Evolutionary conservation across 495 filamentous ascomycete genomes (phyloP).

Genomic region (Niebla homalea): DNA sequence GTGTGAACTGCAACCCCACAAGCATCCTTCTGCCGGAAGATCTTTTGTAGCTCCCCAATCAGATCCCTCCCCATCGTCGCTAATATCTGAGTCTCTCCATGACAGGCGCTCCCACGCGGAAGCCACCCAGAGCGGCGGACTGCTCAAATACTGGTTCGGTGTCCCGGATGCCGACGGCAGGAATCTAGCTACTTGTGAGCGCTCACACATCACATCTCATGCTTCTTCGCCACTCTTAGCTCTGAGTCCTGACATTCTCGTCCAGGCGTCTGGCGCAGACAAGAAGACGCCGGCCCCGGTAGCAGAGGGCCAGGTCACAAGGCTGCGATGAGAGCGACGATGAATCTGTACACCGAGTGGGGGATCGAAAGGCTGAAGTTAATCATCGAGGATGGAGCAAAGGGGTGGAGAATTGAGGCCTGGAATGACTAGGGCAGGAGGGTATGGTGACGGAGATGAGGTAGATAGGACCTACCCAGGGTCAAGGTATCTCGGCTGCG

Average conservation of each 20-base stretch:
- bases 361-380: constrained; percentile 11
- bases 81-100: too few species aligned
- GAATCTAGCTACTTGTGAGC: constrained; percentile 62
- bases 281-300: constrained; percentile 55
- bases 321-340: constrained; percentile 13
- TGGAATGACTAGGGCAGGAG: constrained; percentile 3
- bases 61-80: too few species aligned
- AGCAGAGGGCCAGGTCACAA: constrained; percentile 46
- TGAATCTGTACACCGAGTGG: constrained; percentile 16
- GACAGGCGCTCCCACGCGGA: constrained; percentile 54
- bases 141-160: constrained; percentile 86
- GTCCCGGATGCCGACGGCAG: constrained; percentile 45
- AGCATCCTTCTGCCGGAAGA: too few species aligned
- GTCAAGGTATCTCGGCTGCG: too few species aligned
- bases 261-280: constrained; percentile 52
- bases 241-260: too few species aligned
- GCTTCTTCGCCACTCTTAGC: not conserved
- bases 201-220: not conserved
- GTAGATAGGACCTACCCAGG: too few species aligned
- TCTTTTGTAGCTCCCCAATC: too few species aligned
- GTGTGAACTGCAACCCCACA: too few species aligned
- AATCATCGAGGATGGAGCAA: constrained; percentile 9
- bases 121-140: constrained; percentile 62
- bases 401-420: constrained; percentile 8
- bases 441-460: not conserved